A percentile compares a stretch with the other conserved stretches of the same genome.
phyloP scores from a whole-genome alignment of 768 basidiomycete genomes.

The Leccinum broughii region DNA sequence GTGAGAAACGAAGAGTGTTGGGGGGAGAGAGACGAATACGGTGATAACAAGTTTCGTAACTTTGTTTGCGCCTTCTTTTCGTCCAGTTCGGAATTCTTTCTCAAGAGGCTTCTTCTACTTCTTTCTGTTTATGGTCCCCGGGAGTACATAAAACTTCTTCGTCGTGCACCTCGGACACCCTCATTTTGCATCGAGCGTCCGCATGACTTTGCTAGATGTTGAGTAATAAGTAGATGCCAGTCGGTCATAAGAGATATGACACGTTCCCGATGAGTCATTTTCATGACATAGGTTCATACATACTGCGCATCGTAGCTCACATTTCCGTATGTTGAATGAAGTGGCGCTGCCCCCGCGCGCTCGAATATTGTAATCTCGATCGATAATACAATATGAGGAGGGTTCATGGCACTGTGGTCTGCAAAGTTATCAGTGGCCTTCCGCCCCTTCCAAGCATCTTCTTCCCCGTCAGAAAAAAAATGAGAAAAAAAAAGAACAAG shows the following conservation, averaged over 20 bases:
- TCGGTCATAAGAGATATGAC: not conserved
- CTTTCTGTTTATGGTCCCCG: not conserved
- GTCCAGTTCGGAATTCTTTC: not conserved
- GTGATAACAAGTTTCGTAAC: conserved; percentile 4
- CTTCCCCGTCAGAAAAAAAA: not conserved
- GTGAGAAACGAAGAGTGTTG: not conserved
- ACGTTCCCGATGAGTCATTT: not conserved
- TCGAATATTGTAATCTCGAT: no score
- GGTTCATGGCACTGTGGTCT: not conserved
- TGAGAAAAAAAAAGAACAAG: not conserved
- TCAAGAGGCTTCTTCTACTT: not conserved
- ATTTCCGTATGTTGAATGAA: not conserved
- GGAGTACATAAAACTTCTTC: not conserved
- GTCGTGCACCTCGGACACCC: conserved; percentile 8
- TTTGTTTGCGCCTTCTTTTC: not conserved
- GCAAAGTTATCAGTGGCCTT: not conserved
- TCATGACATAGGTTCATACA: not conserved
- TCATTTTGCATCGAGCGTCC: not conserved
- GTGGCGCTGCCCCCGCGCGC: no score
- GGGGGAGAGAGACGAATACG: not conserved
- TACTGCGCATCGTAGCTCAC: not conserved
- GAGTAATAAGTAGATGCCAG: no score
- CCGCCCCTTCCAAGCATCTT: no score
- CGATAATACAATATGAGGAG: no score
- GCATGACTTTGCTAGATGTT: not conserved